Evolutionary conservation across 2,329 filamentous ascomycete genomes (phyloP), one percentile per base, ranked within the genome.

Genomic region (Colletotrichum higginsianum): DNA sequence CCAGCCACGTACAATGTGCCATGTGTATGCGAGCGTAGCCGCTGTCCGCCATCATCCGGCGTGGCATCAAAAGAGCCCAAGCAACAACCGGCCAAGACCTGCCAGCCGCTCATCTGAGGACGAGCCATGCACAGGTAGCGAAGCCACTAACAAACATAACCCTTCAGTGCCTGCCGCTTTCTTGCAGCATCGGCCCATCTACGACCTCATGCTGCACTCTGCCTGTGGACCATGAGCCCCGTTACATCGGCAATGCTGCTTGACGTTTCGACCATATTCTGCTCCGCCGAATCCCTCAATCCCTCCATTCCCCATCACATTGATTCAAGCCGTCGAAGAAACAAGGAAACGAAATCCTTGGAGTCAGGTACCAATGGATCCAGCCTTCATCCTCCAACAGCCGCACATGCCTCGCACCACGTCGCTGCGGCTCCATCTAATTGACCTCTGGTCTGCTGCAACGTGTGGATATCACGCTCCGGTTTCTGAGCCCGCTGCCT

Each of bases 281-380:
- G 44, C 58, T 38, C 42, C 3, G 44, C 30, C 57, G 21, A 15
- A 12, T 18, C 18, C 30, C 6, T 35, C 44, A 26, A 16, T 38
- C 11, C 44, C 12, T n/a, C 26, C 11, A 12, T 21, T 61, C 58
- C 40, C 58, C 18, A 66, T 47, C 15, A 11, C n/a, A 15, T 44
- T 23, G 12, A 26, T 58, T 23, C n/a, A 38, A 2, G 35, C 53
- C 30, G 30, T 40, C 46, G 11, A 30, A 23, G 47, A 26, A 61
- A 61, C 16, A 46, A 61, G 35, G 58, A 61, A 50, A 46, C 40
- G 30, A 6, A 50, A 56, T 44, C 23, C 40, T 56, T 44, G 26
- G 44, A 64, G 44, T 38, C 61, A 65, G 65, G 65, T 53, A 67
- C 65, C 16, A 40, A 62, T 67, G 65, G 65, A 55, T 62, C 65